These are phyloP conservation scores for Microcera coccophila DNA, from an alignment of 2,329 filamentous ascomycete genomes.

Conservation along the genomic window DNA sequence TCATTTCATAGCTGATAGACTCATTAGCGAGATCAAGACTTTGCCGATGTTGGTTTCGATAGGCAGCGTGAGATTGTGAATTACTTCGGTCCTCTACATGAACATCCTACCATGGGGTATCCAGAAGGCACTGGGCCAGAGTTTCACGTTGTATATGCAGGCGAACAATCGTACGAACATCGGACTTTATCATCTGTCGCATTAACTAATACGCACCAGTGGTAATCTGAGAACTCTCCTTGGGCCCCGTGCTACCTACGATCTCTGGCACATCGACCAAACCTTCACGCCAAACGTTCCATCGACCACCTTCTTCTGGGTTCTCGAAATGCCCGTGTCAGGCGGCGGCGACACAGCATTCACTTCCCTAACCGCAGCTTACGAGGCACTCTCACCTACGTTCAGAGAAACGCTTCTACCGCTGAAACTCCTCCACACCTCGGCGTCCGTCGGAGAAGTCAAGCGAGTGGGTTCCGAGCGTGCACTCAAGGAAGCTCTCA, in stretches of 20 bases:
- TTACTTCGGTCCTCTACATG: slow-evolving; percentile 31
- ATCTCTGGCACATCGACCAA: slow-evolving; percentile 34
- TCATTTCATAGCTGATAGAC: background rate
- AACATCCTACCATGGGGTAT: slow-evolving; percentile 31
- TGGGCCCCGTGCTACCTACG: slow-evolving; percentile 24
- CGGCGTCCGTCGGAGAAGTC: slow-evolving; percentile 29
- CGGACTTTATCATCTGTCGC: background rate
- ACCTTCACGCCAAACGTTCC: slow-evolving; percentile 31
- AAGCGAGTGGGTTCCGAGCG: slow-evolving; percentile 26
- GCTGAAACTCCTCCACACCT: slow-evolving; percentile 20
- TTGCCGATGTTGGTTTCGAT: slow-evolving; percentile 31
- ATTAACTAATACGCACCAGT: slow-evolving; percentile 3
- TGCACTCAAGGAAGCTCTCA: slow-evolving; percentile 27
- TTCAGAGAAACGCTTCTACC: slow-evolving; percentile 17
- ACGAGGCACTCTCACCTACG: slow-evolving; percentile 27
- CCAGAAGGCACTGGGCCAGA: slow-evolving; percentile 30
- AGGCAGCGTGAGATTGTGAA: slow-evolving; percentile 26
- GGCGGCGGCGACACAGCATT: slow-evolving; percentile 31
- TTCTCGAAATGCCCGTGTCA: slow-evolving; percentile 26
- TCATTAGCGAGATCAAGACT: slow-evolving; percentile 29
- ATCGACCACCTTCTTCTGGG: slow-evolving; percentile 33
- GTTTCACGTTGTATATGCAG: slow-evolving; percentile 32
- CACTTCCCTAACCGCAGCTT: slow-evolving; percentile 28
- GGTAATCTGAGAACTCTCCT: slow-evolving; percentile 28
- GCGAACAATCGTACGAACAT: slow-evolving; percentile 26